Percentiles rank a stretch among this genome's conserved stretches.
phyloP scores from a whole-genome alignment of 805 yeast genomes.

The Lachancea quebecensis region DNA sequence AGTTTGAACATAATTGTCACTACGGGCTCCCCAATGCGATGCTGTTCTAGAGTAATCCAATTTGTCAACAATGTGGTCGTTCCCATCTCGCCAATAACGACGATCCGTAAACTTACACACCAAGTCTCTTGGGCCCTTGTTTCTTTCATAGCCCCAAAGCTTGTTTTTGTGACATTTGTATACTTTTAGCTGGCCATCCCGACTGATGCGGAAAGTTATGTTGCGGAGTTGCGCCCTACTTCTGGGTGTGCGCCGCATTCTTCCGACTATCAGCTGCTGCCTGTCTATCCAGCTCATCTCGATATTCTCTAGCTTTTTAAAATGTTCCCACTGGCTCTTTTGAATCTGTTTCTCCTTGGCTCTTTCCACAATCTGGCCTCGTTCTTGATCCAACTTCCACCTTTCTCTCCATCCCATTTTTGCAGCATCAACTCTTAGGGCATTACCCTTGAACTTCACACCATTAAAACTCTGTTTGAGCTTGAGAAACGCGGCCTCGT shows the following conservation, averaged over 20 bases:
- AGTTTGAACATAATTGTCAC: constrained; percentile 4
- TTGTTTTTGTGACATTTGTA: constrained; percentile 64
- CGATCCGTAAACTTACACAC: constrained; percentile 57
- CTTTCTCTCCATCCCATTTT: constrained; percentile 43
- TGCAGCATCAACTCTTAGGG: constrained; percentile 56
- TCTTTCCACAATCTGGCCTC: constrained; percentile 33
- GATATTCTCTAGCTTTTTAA: constrained; percentile 34
- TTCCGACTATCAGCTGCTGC: constrained; percentile 45
- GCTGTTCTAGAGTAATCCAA: constrained; percentile 28
- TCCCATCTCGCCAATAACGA: constrained; percentile 67
- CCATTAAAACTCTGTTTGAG: constrained; percentile 60
- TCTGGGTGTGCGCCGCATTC: constrained; percentile 53
- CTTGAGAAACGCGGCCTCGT: constrained; percentile 37
- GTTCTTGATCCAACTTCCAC: constrained; percentile 41
- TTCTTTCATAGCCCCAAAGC: constrained; percentile 86
- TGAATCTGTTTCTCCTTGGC: constrained; percentile 29
- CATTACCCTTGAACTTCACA: constrained; percentile 67
- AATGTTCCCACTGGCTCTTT: constrained; percentile 35
- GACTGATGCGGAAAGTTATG: constrained; percentile 58
- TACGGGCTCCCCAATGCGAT: background rate
- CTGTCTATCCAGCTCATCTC: constrained; percentile 37
- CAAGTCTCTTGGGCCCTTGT: constrained; percentile 52
- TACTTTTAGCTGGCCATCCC: constrained; percentile 49
- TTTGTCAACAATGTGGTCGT: constrained; percentile 70
- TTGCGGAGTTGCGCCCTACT: constrained; percentile 31